phyloP scores from a whole-genome alignment of 805 yeast species.

The Ogataea pini region DNA sequence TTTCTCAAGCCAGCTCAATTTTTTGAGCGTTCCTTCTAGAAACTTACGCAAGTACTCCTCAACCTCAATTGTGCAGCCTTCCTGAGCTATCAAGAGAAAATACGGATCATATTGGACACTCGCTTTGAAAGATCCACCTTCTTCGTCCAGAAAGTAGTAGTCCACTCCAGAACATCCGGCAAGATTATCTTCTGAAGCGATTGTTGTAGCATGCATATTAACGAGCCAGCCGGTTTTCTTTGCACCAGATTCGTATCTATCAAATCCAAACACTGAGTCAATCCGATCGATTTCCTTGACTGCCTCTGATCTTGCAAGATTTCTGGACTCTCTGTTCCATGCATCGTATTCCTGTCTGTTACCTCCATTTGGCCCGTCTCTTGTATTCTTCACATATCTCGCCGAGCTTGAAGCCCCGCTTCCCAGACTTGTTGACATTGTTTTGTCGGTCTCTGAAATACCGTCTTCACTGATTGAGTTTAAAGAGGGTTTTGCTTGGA shows the following conservation, averaged over 20 bases:
- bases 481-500: no score
- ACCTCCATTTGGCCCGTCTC: conserved; percentile 1
- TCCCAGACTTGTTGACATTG: conserved; percentile 22
- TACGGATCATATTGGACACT: conserved; percentile 86
- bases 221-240: conserved; percentile 83
- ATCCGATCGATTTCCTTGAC: conserved; percentile 63
- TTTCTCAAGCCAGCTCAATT: conserved; percentile 54
- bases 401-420: conserved; percentile 29
- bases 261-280: conserved; percentile 88
- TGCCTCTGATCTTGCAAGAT: conserved; percentile 47
- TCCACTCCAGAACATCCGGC: conserved; percentile 90
- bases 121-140: conserved; percentile 93
- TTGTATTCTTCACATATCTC: conserved; percentile 29
- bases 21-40: conserved; percentile 65
- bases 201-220: conserved; percentile 87
- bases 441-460: background rate
- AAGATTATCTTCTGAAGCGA: conserved; percentile 56
- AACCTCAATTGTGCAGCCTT: conserved; percentile 66
- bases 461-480: no score
- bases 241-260: conserved; percentile 71
- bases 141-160: conserved; percentile 91
- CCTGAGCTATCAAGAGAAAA: conserved; percentile 68
- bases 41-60: conserved; percentile 78
- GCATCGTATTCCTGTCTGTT: conserved; percentile 1
- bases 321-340: conserved; percentile 12